These are phyloP conservation scores for Fusarium nanum DNA, from an alignment of 2,329 filamentous ascomycete species.

Conservation along the genomic window DNA sequence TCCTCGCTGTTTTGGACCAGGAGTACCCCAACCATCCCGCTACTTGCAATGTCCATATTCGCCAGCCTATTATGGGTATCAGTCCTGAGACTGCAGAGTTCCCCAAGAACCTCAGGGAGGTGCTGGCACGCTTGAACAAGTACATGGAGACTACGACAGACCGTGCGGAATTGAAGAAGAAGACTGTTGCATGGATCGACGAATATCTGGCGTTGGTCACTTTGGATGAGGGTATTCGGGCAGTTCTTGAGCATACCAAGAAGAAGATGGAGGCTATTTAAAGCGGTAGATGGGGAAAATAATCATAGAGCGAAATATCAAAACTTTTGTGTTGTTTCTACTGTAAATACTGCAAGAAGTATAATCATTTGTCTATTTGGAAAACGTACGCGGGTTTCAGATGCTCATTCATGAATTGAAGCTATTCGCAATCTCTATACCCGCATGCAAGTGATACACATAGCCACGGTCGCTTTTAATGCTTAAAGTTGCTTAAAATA, in stretches of 20 bases:
- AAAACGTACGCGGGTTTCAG: background rate
- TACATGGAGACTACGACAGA: slow-evolving; percentile 60
- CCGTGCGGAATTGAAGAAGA: slow-evolving; percentile 58
- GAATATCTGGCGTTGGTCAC: slow-evolving; percentile 60
- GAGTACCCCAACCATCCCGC: slow-evolving; percentile 69
- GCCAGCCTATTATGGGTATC: slow-evolving; percentile 75
- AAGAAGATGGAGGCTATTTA: slow-evolving; percentile 41
- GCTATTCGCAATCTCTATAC: background rate
- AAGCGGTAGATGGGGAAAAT: background rate
- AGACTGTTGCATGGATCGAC: slow-evolving; percentile 66
- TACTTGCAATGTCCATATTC: slow-evolving; percentile 77
- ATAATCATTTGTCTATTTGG: background rate
- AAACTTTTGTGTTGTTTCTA: background rate
- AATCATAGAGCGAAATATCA: slow-evolving; percentile 4
- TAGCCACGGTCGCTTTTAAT: background rate
- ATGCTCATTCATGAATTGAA: background rate
- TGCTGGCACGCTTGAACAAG: slow-evolving; percentile 71
- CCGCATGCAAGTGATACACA: background rate
- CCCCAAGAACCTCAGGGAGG: slow-evolving; percentile 74
- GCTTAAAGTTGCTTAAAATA: background rate
- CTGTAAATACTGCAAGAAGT: background rate
- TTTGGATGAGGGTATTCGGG: slow-evolving; percentile 67
- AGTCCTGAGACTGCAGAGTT: slow-evolving; percentile 74
- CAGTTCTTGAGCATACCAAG: slow-evolving; percentile 66
- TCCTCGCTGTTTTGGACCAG: slow-evolving; percentile 72